Evolutionary conservation across 805 yeast species (phyloP), one percentile per base, ranked within the genome.

Genomic region (Zygotorulaspora danielsina): DNA sequence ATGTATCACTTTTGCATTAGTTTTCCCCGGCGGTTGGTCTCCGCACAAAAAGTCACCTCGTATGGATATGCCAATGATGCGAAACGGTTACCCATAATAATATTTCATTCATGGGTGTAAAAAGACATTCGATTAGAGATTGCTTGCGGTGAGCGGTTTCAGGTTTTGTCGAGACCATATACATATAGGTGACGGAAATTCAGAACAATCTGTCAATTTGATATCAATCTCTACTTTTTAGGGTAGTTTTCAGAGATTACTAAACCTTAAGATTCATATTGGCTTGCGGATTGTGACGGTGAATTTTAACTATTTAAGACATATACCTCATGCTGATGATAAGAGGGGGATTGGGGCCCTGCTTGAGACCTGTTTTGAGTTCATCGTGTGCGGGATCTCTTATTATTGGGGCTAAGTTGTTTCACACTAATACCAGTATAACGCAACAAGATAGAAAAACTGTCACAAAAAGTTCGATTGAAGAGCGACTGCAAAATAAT

Each of bases 401-500:
- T 21, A 13, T 30, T 12, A 19, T 29, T 16, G 21, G 24, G 10
- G 16, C 25, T 21, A 19, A 22, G 11, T 22, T 28, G 19, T 34
- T 34, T 19, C 37, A 34, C 20, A 10, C 31, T 7, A 12, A 24
- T 5, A 15, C 27, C 18, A 21, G 20, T 17, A 15, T 34, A 9
- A 16, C 20, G 13, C 30, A 4, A 10, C 22, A 12, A 32, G 32
- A 20, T 4, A 37, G 9, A 5, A 37, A 32, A 19, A 12, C 19
- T 24, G 24, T 7, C 6, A 11, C 33, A 19, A 51, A 48, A 19
- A 40, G 34, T 15, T 40, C 38, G 18, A 50, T 45, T 34, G 43
- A 51, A 28, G 33, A 38, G 32, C 32, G 39, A n/a, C 41, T 48
- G 30, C 46, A 51, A 19, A 38, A 47, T 11, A 46, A 51, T 36